Evolutionary conservation across 768 basidiomycete species (phyloP), one percentile per base, ranked within the genome.

Genomic region (Pseudohyphozyma bogoriensis): DNA sequence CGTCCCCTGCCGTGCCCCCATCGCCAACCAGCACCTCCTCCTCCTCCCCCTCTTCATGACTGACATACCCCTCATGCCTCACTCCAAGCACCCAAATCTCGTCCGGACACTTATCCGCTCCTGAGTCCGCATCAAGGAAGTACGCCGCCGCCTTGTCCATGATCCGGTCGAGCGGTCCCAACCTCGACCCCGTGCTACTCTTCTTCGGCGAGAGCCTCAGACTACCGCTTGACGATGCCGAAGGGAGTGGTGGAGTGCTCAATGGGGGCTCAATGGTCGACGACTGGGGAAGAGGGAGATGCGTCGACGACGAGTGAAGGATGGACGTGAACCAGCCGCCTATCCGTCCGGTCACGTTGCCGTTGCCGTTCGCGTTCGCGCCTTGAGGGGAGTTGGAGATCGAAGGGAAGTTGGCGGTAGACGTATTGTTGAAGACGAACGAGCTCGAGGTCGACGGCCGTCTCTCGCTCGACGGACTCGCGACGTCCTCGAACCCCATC

Each of bases 71-170:
- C 4, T 82, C 79, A 62, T 90, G 89, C 64, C 81, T 79, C 4
- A 89, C 83, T 40, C 91, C 92, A 28, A 95, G 78, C 2, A 95
- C 74, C 90, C 90, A 95, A 32, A 96, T 93, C 0, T 85, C 81
- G 24, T 91, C 87, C 0, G 79, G 70, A 56, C 83, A 90, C 69
- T 80, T 84, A 72, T 95, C 90, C 2, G 87, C 88, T 4, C 80
- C 81, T 22, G 89, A 82, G 73, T 96, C 92, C 66, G 82, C 82
- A 75, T 96, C 92, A 62, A 93, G 79, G n/a, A 96, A 77, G 74
- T 90, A 88, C 47, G 89, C 79, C 78, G 90, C 82, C 4, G 86
- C 87, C 72, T 85, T 86, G 76, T 87, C 86, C 49, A 68, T 82
- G 15, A 86, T 86, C 71, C 86, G 86, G 76, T 88, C 86, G 37